These are phyloP conservation scores for Rheum nobile DNA, from an alignment of 148 eudicot species.

Conservation along the genomic window DNA sequence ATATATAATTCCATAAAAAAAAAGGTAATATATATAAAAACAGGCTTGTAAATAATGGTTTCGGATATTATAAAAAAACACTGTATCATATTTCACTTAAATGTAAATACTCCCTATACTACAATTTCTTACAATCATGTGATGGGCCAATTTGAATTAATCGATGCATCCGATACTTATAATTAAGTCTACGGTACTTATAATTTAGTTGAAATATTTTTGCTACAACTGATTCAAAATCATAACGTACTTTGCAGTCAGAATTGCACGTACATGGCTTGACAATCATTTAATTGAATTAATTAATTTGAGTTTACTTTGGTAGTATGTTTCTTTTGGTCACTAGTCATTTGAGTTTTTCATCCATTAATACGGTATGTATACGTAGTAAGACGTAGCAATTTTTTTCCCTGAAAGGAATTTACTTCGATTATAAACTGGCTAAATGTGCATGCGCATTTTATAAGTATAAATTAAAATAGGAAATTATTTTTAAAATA, in stretches of 20 bases:
- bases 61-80: no score
- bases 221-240: not conserved
- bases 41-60: no score
- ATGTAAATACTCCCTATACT: not conserved
- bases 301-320: not conserved
- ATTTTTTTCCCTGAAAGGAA: not conserved
- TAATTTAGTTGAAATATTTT: not conserved
- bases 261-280: not conserved
- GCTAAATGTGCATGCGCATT: no score
- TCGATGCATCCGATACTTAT: no score
- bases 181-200: not conserved
- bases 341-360: not conserved
- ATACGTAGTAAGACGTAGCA: not conserved
- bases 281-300: not conserved
- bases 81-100: no score
- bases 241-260: not conserved
- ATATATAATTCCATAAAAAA: no score
- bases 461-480: no score
- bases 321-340: not conserved
- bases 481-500: no score
- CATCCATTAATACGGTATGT: not conserved
- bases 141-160: no score
- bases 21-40: no score
- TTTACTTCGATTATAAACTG: no score
- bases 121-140: not conserved